Evolutionary conservation across 1,284 basidiomycete species (phyloP).

Genomic region (Malassezia brasiliensis): DNA sequence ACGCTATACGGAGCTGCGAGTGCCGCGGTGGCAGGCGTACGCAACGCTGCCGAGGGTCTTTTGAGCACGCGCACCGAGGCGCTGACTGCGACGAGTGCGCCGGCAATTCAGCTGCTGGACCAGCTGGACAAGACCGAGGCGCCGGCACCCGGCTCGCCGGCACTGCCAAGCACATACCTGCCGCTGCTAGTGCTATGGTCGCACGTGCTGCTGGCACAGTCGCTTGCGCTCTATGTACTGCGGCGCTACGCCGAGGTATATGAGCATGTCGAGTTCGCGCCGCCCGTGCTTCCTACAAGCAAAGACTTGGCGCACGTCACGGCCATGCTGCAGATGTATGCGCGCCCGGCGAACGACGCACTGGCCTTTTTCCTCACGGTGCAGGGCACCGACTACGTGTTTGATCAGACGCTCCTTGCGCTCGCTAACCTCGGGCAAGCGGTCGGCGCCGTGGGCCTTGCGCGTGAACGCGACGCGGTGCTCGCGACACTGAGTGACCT

Average conservation of each 20-base stretch:
- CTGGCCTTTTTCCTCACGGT: constrained; percentile 80
- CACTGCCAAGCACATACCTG: constrained; percentile 58
- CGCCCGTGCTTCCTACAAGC: background rate
- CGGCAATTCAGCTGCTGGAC: constrained; percentile 38
- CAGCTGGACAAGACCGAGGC: constrained; percentile 64
- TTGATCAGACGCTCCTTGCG: constrained; percentile 68
- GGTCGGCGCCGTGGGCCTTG: constrained; percentile 73
- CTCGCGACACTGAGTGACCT: constrained; percentile 55
- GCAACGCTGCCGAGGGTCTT: constrained; percentile 17
- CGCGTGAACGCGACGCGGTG: constrained; percentile 83
- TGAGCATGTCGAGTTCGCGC: constrained; percentile 39
- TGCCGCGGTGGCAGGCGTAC: constrained; percentile 26
- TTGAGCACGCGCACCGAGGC: constrained; percentile 20
- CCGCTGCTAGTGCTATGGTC: constrained; percentile 84
- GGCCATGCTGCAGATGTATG: constrained; percentile 71
- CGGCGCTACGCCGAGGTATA: constrained; percentile 58
- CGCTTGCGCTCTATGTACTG: constrained; percentile 64
- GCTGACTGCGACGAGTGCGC: constrained; percentile 26
- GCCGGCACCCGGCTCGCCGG: constrained; percentile 70
- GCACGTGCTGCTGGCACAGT: constrained; percentile 75
- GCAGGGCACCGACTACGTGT: constrained; percentile 75
- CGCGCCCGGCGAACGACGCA: constrained; percentile 80
- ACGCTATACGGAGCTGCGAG: constrained; percentile 39
- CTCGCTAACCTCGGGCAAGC: constrained; percentile 77
- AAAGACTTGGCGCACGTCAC: constrained; percentile 55